A percentile compares a stretch with the other conserved stretches of the same genome.
These are phyloP conservation scores for Boeremia lycopersici DNA, from an alignment of 2,329 filamentous ascomycete genomes.

Conservation along the genomic window DNA sequence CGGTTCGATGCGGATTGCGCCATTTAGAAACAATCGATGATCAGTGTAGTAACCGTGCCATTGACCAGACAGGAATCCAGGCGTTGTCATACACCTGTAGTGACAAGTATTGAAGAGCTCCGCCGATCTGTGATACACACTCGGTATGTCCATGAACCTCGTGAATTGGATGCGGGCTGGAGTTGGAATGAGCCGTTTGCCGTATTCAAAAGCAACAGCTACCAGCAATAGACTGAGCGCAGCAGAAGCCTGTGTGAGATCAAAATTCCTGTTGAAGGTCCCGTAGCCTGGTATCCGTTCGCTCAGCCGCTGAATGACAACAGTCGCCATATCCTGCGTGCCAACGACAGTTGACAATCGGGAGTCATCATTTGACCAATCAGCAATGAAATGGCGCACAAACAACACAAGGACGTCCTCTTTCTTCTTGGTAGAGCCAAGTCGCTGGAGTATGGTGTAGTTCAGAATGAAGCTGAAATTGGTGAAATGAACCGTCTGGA, in stretches of 20 bases:
- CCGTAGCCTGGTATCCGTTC: constrained; percentile 16
- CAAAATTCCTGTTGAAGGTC: background rate
- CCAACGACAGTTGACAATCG: background rate
- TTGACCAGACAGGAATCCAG: constrained; percentile 19
- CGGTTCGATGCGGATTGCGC: constrained; percentile 11
- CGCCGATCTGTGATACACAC: constrained; percentile 4
- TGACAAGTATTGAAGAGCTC: constrained; percentile 24
- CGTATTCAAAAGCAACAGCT: constrained; percentile 4
- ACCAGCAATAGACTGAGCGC: constrained; percentile 12
- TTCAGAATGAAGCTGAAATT: constrained; percentile 23
- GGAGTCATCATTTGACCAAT: background rate
- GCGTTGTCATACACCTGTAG: constrained; percentile 21
- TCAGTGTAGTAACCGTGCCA: constrained; percentile 31
- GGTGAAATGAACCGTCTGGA: constrained; percentile 15
- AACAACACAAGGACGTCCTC: constrained; percentile 1
- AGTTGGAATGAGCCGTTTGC: constrained; percentile 10
- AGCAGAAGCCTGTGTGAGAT: constrained; percentile 17
- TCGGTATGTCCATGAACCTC: constrained; percentile 23
- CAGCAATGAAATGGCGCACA: constrained; percentile 1
- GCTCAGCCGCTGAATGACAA: constrained; percentile 2
- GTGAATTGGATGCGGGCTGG: constrained; percentile 21
- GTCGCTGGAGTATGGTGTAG: constrained; percentile 17
- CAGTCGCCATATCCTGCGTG: background rate
- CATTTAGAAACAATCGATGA: constrained; percentile 5
- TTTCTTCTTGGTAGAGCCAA: constrained; percentile 2